A percentile compares a stretch with the other conserved stretches of the same genome.
These are phyloP conservation scores for Penicillium sp. DNA, from an alignment of 2,329 filamentous ascomycete species.

Conservation along the genomic window DNA sequence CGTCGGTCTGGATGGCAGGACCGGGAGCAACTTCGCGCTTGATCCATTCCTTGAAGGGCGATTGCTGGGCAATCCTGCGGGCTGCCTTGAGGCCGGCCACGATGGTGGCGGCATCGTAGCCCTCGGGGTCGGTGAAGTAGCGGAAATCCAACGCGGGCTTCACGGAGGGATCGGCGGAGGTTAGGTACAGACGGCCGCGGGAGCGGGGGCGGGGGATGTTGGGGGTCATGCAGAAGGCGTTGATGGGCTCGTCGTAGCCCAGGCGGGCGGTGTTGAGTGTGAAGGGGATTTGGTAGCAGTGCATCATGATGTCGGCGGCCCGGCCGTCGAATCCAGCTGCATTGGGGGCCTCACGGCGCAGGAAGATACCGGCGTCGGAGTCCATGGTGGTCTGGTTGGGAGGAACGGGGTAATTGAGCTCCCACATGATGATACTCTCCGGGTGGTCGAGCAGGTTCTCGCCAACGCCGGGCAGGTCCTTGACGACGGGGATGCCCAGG, in stretches of 20 bases:
- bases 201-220: constrained; percentile 85
- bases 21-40: constrained; percentile 80
- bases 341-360: constrained; percentile 73
- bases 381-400: constrained; percentile 86
- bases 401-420: constrained; percentile 77
- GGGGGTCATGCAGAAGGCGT: constrained; percentile 91
- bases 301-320: constrained; percentile 89
- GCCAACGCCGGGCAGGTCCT: constrained; percentile 63
- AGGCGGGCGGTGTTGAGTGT: constrained; percentile 80
- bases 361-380: constrained; percentile 85
- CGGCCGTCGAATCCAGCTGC: constrained; percentile 70
- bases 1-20: constrained; percentile 71
- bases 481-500: constrained; percentile 59
- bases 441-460: constrained; percentile 67
- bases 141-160: constrained; percentile 86
- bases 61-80: constrained; percentile 72
- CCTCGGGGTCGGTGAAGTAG: constrained; percentile 85
- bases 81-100: constrained; percentile 76
- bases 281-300: constrained; percentile 95
- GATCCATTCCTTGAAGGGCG: constrained; percentile 80
- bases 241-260: constrained; percentile 69
- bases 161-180: constrained; percentile 70
- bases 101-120: constrained; percentile 80
- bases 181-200: constrained; percentile 75
- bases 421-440: constrained; percentile 70